Conservation (phyloP, 768 basidiomycete genomes). For the Mycena venus region DNA sequence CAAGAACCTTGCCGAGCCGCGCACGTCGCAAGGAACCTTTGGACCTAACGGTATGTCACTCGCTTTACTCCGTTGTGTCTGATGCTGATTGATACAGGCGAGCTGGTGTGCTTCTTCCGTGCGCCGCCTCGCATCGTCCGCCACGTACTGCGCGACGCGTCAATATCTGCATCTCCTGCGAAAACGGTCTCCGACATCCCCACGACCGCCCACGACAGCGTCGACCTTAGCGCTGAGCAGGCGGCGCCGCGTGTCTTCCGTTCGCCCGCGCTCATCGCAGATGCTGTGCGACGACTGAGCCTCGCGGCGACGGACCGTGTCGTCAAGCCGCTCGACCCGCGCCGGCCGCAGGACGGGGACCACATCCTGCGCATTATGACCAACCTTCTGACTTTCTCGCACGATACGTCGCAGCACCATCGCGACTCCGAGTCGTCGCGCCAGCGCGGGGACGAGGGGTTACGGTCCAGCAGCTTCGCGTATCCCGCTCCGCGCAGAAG, state of each 20-base stretch:
- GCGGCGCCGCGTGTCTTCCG: slow-evolving; percentile 59
- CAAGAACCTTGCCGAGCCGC: slow-evolving; percentile 86
- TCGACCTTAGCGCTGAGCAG: slow-evolving; percentile 32
- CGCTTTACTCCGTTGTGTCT: background rate
- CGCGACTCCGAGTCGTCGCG: slow-evolving; percentile 56
- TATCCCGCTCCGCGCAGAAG: slow-evolving; percentile 63
- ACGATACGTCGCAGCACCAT: slow-evolving; percentile 51
- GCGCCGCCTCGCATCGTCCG: slow-evolving; percentile 80
- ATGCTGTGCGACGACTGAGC: slow-evolving; percentile 77
- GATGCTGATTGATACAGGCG: slow-evolving; percentile 62
- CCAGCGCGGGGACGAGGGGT: slow-evolving; percentile 48
- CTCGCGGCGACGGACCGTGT: slow-evolving; percentile 72
- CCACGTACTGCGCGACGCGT: slow-evolving; percentile 62
- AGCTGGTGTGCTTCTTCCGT: slow-evolving; percentile 89
- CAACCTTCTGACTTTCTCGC: slow-evolving; percentile 75
- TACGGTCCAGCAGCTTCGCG: slow-evolving; percentile 57
- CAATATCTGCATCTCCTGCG: slow-evolving; percentile 57
- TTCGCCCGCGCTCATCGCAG: slow-evolving; percentile 78
- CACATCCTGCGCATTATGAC: slow-evolving; percentile 85
- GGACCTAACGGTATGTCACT: slow-evolving; percentile 81
- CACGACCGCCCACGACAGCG: slow-evolving; percentile 31
- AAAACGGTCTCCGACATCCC: slow-evolving; percentile 43
- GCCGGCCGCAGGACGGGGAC: slow-evolving; percentile 63
- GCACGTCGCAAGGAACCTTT: slow-evolving; percentile 90
- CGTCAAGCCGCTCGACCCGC: slow-evolving; percentile 52